phyloP scores from a whole-genome alignment of 2,329 filamentous ascomycete genomes.

The Pseudogymnoascus sp. region DNA sequence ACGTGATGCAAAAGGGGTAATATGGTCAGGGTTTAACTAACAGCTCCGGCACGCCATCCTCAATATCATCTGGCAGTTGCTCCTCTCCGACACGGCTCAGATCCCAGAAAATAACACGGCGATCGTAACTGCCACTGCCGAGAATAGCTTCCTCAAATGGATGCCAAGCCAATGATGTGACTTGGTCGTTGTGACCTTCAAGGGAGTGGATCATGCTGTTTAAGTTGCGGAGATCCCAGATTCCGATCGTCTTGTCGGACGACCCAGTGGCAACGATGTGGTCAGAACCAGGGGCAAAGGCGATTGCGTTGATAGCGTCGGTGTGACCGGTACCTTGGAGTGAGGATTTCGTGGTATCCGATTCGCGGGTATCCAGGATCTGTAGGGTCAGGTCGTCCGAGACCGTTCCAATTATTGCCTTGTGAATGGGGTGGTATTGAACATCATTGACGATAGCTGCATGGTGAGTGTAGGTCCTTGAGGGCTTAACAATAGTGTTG shows the following conservation, averaged over 20 bases:
- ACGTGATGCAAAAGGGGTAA: slow-evolving; percentile 5
- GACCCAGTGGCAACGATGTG: slow-evolving; percentile 86
- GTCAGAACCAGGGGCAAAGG: slow-evolving; percentile 90
- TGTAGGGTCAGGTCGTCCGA: slow-evolving; percentile 93
- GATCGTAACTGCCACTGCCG: slow-evolving; percentile 85
- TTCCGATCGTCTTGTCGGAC: slow-evolving; percentile 85
- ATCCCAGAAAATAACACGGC: slow-evolving; percentile 94
- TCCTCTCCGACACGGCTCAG: slow-evolving; percentile 85
- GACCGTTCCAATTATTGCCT: slow-evolving; percentile 79
- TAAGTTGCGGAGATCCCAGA: slow-evolving; percentile 91
- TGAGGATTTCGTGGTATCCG: slow-evolving; percentile 56
- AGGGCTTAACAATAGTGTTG: slow-evolving; percentile 61
- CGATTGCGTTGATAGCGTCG: slow-evolving; percentile 91
- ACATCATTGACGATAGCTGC: slow-evolving; percentile 92
- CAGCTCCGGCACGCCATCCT: slow-evolving; percentile 92
- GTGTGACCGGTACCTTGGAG: slow-evolving; percentile 68
- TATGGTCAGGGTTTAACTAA: slow-evolving; percentile 39
- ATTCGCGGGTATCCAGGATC: slow-evolving; percentile 74
- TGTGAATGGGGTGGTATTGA: slow-evolving; percentile 83
- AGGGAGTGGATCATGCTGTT: slow-evolving; percentile 84
- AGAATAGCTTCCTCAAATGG: slow-evolving; percentile 81
- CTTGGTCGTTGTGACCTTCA: slow-evolving; percentile 78
- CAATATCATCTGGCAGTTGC: slow-evolving; percentile 86
- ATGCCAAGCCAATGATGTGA: slow-evolving; percentile 92
- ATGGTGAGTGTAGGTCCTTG: slow-evolving; percentile 76